Evolutionary conservation across 2,329 filamentous ascomycete species (phyloP).

Genomic region (Herpotrichia juniperi): DNA sequence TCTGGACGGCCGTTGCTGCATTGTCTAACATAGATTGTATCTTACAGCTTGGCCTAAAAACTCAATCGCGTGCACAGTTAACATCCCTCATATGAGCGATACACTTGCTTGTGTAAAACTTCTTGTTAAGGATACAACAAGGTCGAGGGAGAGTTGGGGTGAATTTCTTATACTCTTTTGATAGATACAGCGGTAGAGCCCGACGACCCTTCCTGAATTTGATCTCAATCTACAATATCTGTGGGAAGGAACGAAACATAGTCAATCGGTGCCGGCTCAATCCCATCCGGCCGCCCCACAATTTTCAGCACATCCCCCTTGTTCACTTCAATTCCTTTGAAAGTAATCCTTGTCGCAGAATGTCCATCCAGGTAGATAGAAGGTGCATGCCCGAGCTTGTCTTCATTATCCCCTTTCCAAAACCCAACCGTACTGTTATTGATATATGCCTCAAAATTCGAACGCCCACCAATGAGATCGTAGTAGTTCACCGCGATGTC

Average conservation of each 20-base stretch:
- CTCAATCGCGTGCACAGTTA: no score
- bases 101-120: no score
- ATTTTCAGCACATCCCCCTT: slow-evolving; percentile 62
- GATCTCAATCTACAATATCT: slow-evolving; percentile 60
- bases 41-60: no score
- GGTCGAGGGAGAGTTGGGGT: no score
- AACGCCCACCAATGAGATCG: slow-evolving; percentile 64
- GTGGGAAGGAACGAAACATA: slow-evolving; percentile 68
- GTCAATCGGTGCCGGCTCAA: slow-evolving; percentile 70
- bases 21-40: no score
- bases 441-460: slow-evolving; percentile 62
- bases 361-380: slow-evolving; percentile 68
- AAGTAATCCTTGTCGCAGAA: slow-evolving; percentile 68
- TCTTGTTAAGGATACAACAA: no score
- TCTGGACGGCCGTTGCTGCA: no score
- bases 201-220: no score
- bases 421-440: slow-evolving; percentile 59
- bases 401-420: slow-evolving; percentile 67
- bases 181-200: no score
- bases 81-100: no score
- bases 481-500: slow-evolving; percentile 71
- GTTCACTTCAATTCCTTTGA: slow-evolving; percentile 55
- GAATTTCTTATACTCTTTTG: no score
- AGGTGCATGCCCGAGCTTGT: slow-evolving; percentile 63
- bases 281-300: slow-evolving; percentile 63